A percentile compares a stretch with the other conserved stretches of the same genome.
These are phyloP conservation scores for Peziza echinospora DNA, from an alignment of 495 filamentous ascomycete species.

Conservation along the genomic window DNA sequence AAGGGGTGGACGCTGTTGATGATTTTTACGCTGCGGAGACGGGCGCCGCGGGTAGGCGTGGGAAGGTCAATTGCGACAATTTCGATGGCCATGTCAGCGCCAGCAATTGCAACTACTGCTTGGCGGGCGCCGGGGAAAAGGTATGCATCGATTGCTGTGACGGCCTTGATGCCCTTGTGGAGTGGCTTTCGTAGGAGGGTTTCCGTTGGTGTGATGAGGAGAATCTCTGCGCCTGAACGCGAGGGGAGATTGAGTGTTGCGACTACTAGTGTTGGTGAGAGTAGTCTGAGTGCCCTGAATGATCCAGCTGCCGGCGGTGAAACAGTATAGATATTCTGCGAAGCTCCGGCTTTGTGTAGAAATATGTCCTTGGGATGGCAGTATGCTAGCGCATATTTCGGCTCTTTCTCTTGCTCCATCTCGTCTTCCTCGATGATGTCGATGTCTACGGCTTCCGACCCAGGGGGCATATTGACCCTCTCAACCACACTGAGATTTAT, in stretches of 20 bases:
- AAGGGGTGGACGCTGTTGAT: slow-evolving; percentile 58
- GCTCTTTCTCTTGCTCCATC: too few species aligned
- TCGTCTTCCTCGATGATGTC: too few species aligned
- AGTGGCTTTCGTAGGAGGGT: slow-evolving; percentile 31
- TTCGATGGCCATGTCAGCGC: slow-evolving; percentile 59
- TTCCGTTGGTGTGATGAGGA: slow-evolving; percentile 33
- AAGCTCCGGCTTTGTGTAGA: too few species aligned
- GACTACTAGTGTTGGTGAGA: too few species aligned
- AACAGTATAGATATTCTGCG: too few species aligned
- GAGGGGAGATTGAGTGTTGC: slow-evolving; percentile 35
- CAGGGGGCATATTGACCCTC: slow-evolving; percentile 41
- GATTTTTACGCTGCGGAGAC: slow-evolving; percentile 32
- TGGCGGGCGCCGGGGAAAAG: slow-evolving; percentile 25
- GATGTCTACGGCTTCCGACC: slow-evolving; percentile 64
- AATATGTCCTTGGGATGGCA: too few species aligned
- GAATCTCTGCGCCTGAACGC: slow-evolving; percentile 43
- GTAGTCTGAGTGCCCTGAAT: too few species aligned
- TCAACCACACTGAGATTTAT: slow-evolving; percentile 39
- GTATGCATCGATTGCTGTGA: slow-evolving; percentile 17
- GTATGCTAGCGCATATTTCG: too few species aligned
- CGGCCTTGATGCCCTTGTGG: slow-evolving; percentile 33
- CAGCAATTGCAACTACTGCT: slow-evolving; percentile 44
- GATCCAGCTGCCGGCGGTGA: too few species aligned
- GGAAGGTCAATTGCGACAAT: slow-evolving; percentile 50
- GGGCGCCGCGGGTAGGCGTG: too few species aligned